Conservation (phyloP, 1,284 basidiomycete species). For the Austroboletus novae-zelandiae region DNA sequence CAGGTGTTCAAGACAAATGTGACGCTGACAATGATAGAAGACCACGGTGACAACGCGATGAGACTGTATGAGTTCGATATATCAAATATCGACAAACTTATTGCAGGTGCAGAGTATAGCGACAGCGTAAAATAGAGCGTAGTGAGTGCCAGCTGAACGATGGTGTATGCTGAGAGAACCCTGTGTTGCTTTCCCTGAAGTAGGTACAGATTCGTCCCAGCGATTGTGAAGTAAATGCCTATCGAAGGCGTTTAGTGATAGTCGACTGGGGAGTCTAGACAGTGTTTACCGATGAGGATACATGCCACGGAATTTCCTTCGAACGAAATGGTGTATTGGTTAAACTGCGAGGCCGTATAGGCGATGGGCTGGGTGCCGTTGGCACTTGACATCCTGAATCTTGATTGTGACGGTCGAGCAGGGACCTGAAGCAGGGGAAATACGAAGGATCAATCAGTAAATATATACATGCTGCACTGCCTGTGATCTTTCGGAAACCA, state of each 20-base stretch:
- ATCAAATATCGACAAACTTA: conserved; percentile 15
- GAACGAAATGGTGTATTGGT: conserved; percentile 18
- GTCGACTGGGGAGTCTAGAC: background rate
- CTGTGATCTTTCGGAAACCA: too few species aligned
- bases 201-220: conserved; percentile 12
- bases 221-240: conserved; percentile 22
- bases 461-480: too few species aligned
- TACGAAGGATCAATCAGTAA: too few species aligned
- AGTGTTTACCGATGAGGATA: conserved; percentile 17
- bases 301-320: conserved; percentile 21
- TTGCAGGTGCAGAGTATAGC: conserved; percentile 12
- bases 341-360: conserved; percentile 11
- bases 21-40: conserved; percentile 9
- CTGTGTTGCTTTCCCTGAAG: conserved; percentile 17
- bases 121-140: conserved; percentile 21
- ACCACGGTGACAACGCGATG: conserved; percentile 18
- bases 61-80: conserved; percentile 6
- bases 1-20: conserved; percentile 27
- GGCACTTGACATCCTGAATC: too few species aligned
- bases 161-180: conserved; percentile 11
- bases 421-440: too few species aligned
- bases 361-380: background rate
- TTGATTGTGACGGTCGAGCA: too few species aligned
- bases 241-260: background rate
- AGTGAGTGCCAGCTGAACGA: conserved; percentile 20